phyloP scores from a whole-genome alignment of 805 yeast genomes.

The Candida multigemmis region DNA sequence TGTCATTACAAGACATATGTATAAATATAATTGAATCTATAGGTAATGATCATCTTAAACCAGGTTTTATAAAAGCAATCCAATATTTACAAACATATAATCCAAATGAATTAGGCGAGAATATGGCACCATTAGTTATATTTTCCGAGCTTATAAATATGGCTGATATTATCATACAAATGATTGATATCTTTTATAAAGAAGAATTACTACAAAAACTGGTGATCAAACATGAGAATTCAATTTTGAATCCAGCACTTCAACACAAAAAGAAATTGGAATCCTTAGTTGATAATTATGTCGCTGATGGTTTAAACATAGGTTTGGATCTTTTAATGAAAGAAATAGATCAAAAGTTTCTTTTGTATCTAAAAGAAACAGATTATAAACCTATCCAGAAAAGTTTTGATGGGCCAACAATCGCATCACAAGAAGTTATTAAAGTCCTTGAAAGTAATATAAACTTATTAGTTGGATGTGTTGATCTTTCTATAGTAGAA shows the following conservation, averaged over 20 bases:
- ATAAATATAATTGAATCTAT: constrained; percentile 53
- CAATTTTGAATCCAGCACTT: constrained; percentile 69
- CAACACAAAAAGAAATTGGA: constrained; percentile 79
- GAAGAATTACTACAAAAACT: constrained; percentile 60
- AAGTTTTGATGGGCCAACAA: constrained; percentile 31
- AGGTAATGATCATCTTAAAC: constrained; percentile 67
- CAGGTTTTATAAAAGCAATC: constrained; percentile 80
- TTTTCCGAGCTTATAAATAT: constrained; percentile 88
- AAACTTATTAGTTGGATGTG: constrained; percentile 63
- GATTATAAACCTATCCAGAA: constrained; percentile 48
- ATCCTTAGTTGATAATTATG: constrained; percentile 71
- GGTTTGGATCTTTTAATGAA: constrained; percentile 84
- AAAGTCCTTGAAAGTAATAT: constrained; percentile 63
- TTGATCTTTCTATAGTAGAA: constrained; percentile 82
- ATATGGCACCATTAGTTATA: constrained; percentile 76
- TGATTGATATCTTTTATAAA: constrained; percentile 84
- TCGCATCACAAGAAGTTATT: constrained; percentile 58
- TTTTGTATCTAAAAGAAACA: constrained; percentile 41
- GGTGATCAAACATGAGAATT: constrained; percentile 61
- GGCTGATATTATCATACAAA: constrained; percentile 87
- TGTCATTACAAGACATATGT: constrained; percentile 53
- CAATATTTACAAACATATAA: constrained; percentile 60
- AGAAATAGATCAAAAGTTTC: constrained; percentile 60
- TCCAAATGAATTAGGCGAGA: constrained; percentile 32
- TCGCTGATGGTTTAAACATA: constrained; percentile 88